Percentiles rank a stretch among this genome's conserved stretches.
Conservation (phyloP, 1,284 basidiomycete genomes). For the Ceratobasidium sp. region DNA sequence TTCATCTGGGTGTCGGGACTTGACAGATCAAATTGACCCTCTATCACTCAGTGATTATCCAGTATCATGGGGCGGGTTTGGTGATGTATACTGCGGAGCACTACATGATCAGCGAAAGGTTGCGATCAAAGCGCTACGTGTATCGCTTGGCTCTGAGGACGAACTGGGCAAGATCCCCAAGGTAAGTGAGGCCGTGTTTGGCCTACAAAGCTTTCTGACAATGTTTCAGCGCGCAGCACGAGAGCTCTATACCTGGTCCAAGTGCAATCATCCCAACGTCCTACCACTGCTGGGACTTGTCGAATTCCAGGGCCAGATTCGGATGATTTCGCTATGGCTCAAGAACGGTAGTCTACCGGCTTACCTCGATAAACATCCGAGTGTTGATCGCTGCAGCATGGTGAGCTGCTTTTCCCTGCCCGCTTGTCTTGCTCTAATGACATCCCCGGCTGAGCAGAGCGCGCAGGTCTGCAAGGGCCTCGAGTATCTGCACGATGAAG, state of each 20-base stretch:
- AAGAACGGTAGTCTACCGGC: slow-evolving; percentile 6
- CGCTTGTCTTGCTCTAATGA: background rate
- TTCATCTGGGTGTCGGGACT: too few relatives aligned
- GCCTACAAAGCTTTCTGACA: too few relatives aligned
- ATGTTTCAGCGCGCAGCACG: too few relatives aligned
- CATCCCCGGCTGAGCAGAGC: background rate
- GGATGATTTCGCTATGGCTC: slow-evolving; percentile 7
- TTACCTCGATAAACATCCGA: background rate
- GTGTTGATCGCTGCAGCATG: background rate
- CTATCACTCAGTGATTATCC: too few relatives aligned
- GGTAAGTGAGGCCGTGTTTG: too few relatives aligned
- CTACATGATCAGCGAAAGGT: too few relatives aligned
- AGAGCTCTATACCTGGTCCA: slow-evolving; percentile 14
- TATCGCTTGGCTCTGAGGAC: too few relatives aligned
- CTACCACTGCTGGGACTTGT: background rate
- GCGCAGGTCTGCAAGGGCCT: background rate
- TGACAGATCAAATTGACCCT: too few relatives aligned
- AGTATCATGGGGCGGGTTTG: too few relatives aligned
- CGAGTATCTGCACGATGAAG: background rate
- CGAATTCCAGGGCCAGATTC: background rate
- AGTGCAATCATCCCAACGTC: slow-evolving; percentile 4
- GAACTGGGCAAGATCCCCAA: too few relatives aligned
- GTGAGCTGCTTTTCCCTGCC: background rate
- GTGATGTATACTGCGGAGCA: too few relatives aligned
- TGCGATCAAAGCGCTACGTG: too few relatives aligned